Evolutionary conservation across 2,329 filamentous ascomycete species (phyloP).

Genomic region (Ascosphaera acerosa): DNA sequence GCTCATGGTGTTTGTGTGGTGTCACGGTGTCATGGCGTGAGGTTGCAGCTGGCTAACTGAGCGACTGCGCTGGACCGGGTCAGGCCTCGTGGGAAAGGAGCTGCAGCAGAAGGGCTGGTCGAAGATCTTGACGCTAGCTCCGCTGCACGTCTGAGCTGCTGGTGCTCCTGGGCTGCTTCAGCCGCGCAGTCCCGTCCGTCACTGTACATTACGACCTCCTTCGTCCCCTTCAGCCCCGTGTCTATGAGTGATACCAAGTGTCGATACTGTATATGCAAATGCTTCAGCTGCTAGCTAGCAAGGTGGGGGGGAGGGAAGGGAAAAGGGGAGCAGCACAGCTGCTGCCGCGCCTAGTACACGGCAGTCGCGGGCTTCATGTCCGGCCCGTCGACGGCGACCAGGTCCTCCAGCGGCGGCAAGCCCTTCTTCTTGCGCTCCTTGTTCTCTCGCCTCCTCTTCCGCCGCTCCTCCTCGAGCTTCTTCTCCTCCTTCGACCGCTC

Average conservation of each 20-base stretch:
- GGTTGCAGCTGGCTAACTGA: not conserved
- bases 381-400: not conserved
- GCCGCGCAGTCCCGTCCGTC: not conserved
- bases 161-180: slow-evolving; percentile 3
- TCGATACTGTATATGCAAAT: too few species aligned
- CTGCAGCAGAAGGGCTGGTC: slow-evolving; percentile 87
- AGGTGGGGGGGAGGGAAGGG: too few species aligned
- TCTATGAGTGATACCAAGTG: too few species aligned
- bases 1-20: not conserved
- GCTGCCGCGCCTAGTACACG: too few species aligned
- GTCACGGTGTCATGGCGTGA: too few species aligned
- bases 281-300: too few species aligned
- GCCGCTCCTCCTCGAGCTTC: not conserved
- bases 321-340: too few species aligned
- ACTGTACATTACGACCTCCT: slow-evolving; percentile 3
- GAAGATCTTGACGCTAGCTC: slow-evolving; percentile 90
- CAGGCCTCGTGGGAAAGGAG: slow-evolving; percentile 68
- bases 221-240: too few species aligned
- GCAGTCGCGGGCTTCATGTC: too few species aligned
- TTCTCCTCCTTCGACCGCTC: slow-evolving; percentile 1
- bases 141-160: slow-evolving; percentile 40
- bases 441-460: not conserved
- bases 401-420: not conserved
- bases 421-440: slow-evolving; percentile 1
- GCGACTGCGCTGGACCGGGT: too few species aligned